A percentile compares a stretch with the other conserved stretches of the same genome.
phyloP scores from a whole-genome alignment of 2,329 filamentous ascomycete genomes.

The Sporothrix pallida region DNA sequence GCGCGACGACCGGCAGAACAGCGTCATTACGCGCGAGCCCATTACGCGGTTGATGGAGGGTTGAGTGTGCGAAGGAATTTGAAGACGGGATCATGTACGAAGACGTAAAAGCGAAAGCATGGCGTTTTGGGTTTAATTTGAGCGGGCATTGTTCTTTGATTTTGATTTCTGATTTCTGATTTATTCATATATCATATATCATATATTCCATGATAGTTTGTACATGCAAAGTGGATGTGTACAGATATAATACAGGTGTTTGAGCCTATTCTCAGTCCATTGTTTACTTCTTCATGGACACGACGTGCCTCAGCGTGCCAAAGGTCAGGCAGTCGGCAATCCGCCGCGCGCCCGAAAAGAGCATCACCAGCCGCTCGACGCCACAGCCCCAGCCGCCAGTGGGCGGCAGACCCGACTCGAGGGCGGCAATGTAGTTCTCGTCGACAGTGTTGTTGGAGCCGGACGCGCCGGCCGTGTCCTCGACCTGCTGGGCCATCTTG shows the following conservation, averaged over 20 bases:
- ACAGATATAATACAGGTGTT: slow-evolving; percentile 16
- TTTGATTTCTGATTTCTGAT: background rate
- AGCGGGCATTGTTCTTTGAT: background rate
- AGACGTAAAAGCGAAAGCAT: background rate
- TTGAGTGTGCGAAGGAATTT: no score
- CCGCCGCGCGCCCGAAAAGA: slow-evolving; percentile 77
- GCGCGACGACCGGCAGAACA: slow-evolving; percentile 84
- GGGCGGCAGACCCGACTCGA: slow-evolving; percentile 90
- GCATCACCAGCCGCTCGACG: slow-evolving; percentile 88
- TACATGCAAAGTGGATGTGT: slow-evolving; percentile 14
- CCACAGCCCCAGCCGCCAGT: slow-evolving; percentile 98
- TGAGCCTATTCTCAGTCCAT: background rate
- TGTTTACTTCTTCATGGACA: slow-evolving; percentile 44
- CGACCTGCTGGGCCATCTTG: slow-evolving; percentile 72
- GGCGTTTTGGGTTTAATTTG: slow-evolving; percentile 2
- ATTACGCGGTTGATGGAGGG: slow-evolving; percentile 57
- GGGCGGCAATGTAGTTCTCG: slow-evolving; percentile 80
- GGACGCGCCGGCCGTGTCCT: slow-evolving; percentile 48
- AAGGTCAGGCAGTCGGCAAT: slow-evolving; percentile 90
- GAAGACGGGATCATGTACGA: background rate
- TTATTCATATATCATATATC: background rate
- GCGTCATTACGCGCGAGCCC: slow-evolving; percentile 75
- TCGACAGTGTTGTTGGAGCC: slow-evolving; percentile 61
- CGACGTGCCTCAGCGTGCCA: slow-evolving; percentile 77
- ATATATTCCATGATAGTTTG: slow-evolving; percentile 12